Evolutionary conservation across 2,329 filamentous ascomycete genomes (phyloP).

Genomic region (Aspergillus brunneoviolaceus): DNA sequence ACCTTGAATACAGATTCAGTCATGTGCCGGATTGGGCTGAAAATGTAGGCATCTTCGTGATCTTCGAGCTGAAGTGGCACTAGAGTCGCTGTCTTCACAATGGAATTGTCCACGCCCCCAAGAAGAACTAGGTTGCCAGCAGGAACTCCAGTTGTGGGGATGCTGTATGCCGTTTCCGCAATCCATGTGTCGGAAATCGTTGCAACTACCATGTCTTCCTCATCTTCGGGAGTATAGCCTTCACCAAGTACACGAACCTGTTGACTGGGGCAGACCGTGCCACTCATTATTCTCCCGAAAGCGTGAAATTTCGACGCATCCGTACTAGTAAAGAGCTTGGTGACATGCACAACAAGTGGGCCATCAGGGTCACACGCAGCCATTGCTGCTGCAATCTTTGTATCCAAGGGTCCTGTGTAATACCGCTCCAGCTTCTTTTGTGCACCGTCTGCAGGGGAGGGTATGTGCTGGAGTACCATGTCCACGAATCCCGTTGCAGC

Average conservation of each 20-base stretch:
- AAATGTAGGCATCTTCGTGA: constrained; percentile 91
- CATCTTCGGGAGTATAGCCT: constrained; percentile 92
- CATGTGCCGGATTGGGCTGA: constrained; percentile 88
- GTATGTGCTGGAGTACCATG: constrained; percentile 87
- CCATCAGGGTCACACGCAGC: constrained; percentile 81
- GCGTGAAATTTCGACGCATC: constrained; percentile 91
- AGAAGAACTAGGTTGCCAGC: constrained; percentile 93
- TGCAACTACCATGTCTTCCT: constrained; percentile 92
- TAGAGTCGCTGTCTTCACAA: constrained; percentile 94
- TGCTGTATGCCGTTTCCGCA: constrained; percentile 87
- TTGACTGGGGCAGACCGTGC: constrained; percentile 76
- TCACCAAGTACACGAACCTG: constrained; percentile 91
- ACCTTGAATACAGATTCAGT: constrained; percentile 98
- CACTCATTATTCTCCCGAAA: constrained; percentile 89
- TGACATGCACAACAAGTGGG: constrained; percentile 85
- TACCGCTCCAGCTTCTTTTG: constrained; percentile 76
- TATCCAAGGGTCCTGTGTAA: constrained; percentile 88
- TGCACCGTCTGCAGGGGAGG: constrained; percentile 78
- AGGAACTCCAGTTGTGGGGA: constrained; percentile 85
- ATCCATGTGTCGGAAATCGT: constrained; percentile 86
- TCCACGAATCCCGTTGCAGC: constrained; percentile 88
- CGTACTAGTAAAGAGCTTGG: constrained; percentile 85
- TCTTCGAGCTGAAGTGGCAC: constrained; percentile 77
- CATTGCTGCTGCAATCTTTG: constrained; percentile 77
- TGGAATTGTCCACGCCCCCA: constrained; percentile 92